A percentile compares a stretch with the other conserved stretches of the same genome.
phyloP scores from a whole-genome alignment of 352 stramenopile genomes.

The Achlya hypogyna region DNA sequence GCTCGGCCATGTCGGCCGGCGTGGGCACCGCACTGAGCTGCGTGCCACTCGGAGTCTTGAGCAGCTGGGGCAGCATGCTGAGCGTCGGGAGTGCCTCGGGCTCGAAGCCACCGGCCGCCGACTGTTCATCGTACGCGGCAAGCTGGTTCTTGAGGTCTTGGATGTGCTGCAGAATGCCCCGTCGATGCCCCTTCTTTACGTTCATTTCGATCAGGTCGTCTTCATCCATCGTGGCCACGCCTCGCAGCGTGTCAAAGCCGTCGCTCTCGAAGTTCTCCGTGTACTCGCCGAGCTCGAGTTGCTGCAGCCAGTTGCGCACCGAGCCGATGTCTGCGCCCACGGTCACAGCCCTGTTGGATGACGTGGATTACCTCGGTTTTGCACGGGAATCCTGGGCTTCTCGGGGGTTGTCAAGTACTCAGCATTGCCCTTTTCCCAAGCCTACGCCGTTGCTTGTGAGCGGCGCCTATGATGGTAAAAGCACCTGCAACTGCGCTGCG shows the following conservation, averaged over 20 bases:
- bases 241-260: conserved; percentile 77
- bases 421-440: conserved; percentile 84
- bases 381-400: conserved; percentile 23
- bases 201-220: conserved; percentile 81
- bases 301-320: conserved; percentile 77
- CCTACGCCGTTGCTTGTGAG: conserved; percentile 22
- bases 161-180: conserved; percentile 78
- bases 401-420: conserved; percentile 76
- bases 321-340: conserved; percentile 56
- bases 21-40: not conserved
- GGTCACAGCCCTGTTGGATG: not conserved
- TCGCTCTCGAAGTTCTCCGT: conserved; percentile 82
- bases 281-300: conserved; percentile 83
- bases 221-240: conserved; percentile 80
- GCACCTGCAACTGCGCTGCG: conserved; percentile 55
- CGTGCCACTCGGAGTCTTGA: conserved; percentile 36
- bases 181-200: conserved; percentile 80
- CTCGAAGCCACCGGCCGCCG: conserved; percentile 43
- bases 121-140: conserved; percentile 48
- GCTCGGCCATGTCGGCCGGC: too few relatives aligned
- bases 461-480: not conserved
- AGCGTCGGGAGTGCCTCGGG: conserved; percentile 65
- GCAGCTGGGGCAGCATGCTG: conserved; percentile 52
- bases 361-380: conserved; percentile 34
- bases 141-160: conserved; percentile 71